Conservation (phyloP, 2,329 filamentous ascomycete genomes). For the Hypoxylon sp. region DNA sequence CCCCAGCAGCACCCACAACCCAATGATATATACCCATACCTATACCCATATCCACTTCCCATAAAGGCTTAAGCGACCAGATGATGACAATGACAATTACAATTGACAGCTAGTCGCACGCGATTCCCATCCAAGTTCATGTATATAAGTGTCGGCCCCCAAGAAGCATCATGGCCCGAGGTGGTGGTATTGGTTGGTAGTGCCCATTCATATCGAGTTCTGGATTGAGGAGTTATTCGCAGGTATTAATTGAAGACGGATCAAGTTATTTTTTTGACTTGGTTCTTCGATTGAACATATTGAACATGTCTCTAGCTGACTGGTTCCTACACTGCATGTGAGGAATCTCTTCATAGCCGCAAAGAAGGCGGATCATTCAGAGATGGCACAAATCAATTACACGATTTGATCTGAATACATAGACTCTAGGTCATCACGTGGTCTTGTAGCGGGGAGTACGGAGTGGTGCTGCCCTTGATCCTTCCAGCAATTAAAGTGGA, state of each 20-base stretch:
- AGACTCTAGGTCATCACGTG: constrained; percentile 33
- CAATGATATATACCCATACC: no score
- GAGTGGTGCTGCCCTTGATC: constrained; percentile 6
- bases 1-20: constrained; percentile 24
- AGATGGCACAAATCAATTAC: neutral
- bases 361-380: neutral
- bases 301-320: neutral
- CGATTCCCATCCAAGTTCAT: neutral
- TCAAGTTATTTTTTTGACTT: constrained; percentile 1
- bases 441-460: constrained; percentile 22
- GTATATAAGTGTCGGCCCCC: constrained; percentile 18
- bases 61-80: neutral
- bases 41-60: constrained; percentile 6
- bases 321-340: neutral
- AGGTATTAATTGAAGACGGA: constrained; percentile 17
- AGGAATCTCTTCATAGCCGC: neutral
- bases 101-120: neutral
- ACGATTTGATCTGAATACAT: constrained; percentile 6
- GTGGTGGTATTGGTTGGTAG: constrained; percentile 4
- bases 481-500: constrained; percentile 29
- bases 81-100: neutral
- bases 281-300: constrained; percentile 5
- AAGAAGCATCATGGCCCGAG: no score
- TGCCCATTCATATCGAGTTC: constrained; percentile 11
- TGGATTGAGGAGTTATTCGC: constrained; percentile 21